phyloP scores from a whole-genome alignment of 495 filamentous ascomycete genomes.

The Neurospora tetrasperma region DNA sequence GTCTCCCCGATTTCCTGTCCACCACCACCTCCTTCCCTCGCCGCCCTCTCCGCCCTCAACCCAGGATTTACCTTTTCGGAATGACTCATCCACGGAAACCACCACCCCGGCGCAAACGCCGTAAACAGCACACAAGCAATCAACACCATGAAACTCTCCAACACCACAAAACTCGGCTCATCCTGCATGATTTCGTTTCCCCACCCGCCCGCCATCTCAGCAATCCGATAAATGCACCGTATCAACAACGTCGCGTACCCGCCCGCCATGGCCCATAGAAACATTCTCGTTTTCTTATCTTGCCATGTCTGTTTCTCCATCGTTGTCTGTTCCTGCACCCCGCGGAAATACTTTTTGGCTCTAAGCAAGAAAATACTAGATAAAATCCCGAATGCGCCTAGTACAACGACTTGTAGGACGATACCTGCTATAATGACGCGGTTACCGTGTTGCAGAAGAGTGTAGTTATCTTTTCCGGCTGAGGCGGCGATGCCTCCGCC shows the following conservation, averaged over 20 bases:
- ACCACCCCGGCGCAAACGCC: slow-evolving; percentile 25
- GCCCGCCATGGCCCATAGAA: slow-evolving; percentile 39
- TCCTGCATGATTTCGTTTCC: slow-evolving; percentile 57
- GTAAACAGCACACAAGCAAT: slow-evolving; percentile 29
- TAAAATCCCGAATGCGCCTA: slow-evolving; percentile 44
- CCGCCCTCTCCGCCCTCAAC: slow-evolving; percentile 1
- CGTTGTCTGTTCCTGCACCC: neutral
- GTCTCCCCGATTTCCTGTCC: neutral
- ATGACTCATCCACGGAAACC: slow-evolving; percentile 32
- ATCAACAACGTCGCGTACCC: slow-evolving; percentile 54
- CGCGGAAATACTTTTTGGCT: slow-evolving; percentile 26
- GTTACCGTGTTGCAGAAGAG: slow-evolving; percentile 40
- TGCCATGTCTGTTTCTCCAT: slow-evolving; percentile 20
- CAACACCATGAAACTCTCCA: slow-evolving; percentile 42
- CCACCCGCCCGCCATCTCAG: slow-evolving; percentile 61
- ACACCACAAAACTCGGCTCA: slow-evolving; percentile 50
- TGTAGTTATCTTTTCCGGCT: slow-evolving; percentile 27
- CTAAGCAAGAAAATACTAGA: slow-evolving; percentile 39
- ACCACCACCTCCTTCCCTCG: neutral
- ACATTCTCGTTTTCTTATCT: slow-evolving; percentile 39
- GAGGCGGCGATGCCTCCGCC: slow-evolving; percentile 53
- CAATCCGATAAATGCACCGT: slow-evolving; percentile 59
- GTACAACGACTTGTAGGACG: slow-evolving; percentile 55
- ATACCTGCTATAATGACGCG: slow-evolving; percentile 64
- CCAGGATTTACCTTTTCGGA: neutral